Base-by-base conservation (phyloP, 768 basidiomycete species). In the Phlebiopsis flavidoalba region DNA sequence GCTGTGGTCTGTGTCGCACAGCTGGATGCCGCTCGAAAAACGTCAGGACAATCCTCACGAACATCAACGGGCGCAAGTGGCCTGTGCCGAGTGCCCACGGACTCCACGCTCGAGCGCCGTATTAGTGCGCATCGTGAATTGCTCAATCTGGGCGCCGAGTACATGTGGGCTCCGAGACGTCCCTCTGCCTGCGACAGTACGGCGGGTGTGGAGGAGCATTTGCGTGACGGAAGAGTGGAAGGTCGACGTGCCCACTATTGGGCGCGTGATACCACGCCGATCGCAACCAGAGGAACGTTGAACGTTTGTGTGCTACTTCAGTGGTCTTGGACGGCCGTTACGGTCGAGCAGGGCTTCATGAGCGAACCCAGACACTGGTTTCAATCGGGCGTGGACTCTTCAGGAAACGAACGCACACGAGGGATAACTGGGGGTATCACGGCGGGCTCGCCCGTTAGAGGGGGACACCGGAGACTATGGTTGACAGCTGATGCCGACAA, bases 151-250 rank as follows among this genome's bases (percentile, higher is more conserved):
- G 51, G 59, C 3, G 24, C 43, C 14, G 35, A 60, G 12, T 53
- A 53, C 19, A 50, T 52, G 22, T 60, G 59, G n/a, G 59, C 51
- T 60, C n/a, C n/a, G n/a, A n/a, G 59, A 60, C 33, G 59, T 59
- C 5, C n/a, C 48, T 59, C 19, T 59, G 58, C 33, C 36, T 59
- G 21, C 3, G 58, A 6, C 58, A 59, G 48, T 46, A 33, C 1
- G 22, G 51, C 21, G 22, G n/a, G 24, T 3, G 36, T 15, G 8
- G 56, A 46, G n/a, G 51, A 52, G 14, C 22, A 52, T 14, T 36
- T 19, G 22, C 51, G 59, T 8, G 19, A n/a, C 15, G n/a, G 35
- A 60, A 51, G 58, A 59, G 58, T 60, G 59, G 59, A 52, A 54
- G 52, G 11, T 54, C 4, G 59, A 60, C 50, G 51, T 60, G 10